Evolutionary conservation across 768 basidiomycete genomes (phyloP), one percentile per base, ranked within the genome.

Genomic region (Coprinopsis sp.): DNA sequence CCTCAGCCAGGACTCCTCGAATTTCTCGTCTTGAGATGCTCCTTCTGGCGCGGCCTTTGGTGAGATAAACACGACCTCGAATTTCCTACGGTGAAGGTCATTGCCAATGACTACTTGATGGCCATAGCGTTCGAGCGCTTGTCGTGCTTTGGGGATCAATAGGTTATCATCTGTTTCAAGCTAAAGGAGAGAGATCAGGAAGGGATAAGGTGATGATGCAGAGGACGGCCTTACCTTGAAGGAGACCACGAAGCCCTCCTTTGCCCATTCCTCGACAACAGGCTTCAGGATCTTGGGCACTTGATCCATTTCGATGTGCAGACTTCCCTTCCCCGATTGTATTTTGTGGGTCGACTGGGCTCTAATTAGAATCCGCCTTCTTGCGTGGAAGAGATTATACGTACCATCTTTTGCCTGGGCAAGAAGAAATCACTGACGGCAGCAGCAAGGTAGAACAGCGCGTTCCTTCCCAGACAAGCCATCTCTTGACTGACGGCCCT

Each of bases 371-470:
- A 18, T 8, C 4, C 12, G 5, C 30, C 18, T 10, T 14, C 6
- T 13, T 27, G 10, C 23, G 14, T 11, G 30, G 4, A n/a, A 18
- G 14, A 33, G n/a, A 18, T 12, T 4, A 3, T 10, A 72, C 84
- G 51, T 50, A 91, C 95, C 84, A 98, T 80, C 63, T 81, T 87
- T 59, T 94, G 87, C 47, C 81, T 75, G 0, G 95, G 96, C 25
- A 99, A 70, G 74, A 95, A 99, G 64, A 99, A 99, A 65, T 99
- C 96, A 65, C 90, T 93, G 38, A 98, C 96, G 4, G 96, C 96
- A 0, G 95, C 94, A 19, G 96, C 96, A 41, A 99, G 84, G 62
- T 98, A 99, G 67, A 91, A 99, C 82, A 99, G 77, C 3, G 86
- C 84, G 39, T 72, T 76, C 43, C 87, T 66, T 2, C 87, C 78